A percentile compares a stretch with the other conserved stretches of the same genome.
phyloP scores from a whole-genome alignment of 768 basidiomycete genomes.

The Termitomyces sp. region DNA sequence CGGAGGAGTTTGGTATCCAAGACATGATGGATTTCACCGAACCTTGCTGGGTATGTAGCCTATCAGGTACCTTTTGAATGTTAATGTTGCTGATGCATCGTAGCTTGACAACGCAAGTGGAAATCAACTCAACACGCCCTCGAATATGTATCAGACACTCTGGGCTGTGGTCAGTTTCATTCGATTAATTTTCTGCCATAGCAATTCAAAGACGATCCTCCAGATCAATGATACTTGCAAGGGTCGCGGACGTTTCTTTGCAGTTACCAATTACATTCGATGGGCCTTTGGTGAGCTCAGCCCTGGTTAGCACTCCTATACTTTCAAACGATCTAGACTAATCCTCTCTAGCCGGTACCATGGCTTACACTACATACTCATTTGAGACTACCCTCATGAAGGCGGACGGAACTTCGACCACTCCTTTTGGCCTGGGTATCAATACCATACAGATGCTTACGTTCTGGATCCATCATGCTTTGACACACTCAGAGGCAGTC shows the following conservation, averaged over 20 bases:
- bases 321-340: not conserved
- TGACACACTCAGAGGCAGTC: not conserved
- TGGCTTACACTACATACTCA: slow-evolving; percentile 10
- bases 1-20: slow-evolving; percentile 17
- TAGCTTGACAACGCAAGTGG: slow-evolving; percentile 12
- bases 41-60: slow-evolving; percentile 11
- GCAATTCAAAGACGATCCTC: not conserved
- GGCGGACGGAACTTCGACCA: slow-evolving; percentile 6
- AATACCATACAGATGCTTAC: slow-evolving; percentile 17
- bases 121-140: slow-evolving; percentile 11
- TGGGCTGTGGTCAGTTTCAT: slow-evolving; percentile 20
- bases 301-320: slow-evolving; percentile 6
- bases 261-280: slow-evolving; percentile 18
- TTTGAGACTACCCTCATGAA: slow-evolving; percentile 14
- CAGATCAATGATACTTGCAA: slow-evolving; percentile 18
- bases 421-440: slow-evolving; percentile 4
- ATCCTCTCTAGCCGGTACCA: slow-evolving; percentile 3
- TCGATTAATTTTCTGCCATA: not conserved
- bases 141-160: slow-evolving; percentile 13
- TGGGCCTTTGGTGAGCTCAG: slow-evolving; percentile 21
- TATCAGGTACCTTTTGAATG: not conserved
- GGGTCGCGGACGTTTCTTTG: slow-evolving; percentile 17
- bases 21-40: slow-evolving; percentile 16
- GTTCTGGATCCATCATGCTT: slow-evolving; percentile 14
- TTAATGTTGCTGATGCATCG: not conserved